Base-by-base conservation (phyloP, 2,329 filamentous ascomycete genomes). In the Venturia asperata region DNA sequence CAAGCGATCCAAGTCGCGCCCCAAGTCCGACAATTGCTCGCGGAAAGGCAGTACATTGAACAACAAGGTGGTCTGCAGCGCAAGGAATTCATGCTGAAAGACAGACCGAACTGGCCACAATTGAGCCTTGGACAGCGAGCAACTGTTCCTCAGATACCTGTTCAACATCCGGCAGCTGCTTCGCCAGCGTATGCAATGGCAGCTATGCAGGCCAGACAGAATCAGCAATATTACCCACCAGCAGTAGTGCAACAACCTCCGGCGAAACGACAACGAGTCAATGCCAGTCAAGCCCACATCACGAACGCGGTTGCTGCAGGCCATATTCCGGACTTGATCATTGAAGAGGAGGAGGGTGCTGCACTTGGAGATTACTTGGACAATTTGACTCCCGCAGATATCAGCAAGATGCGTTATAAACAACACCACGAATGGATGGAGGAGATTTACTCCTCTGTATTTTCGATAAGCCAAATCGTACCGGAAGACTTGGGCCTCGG, bases 391-490 rank as follows among this genome's bases (percentile, higher is more conserved):
- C 92, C 92, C 3, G 85, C 92, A 55, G 94, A 99, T 68, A 89
- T 99, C 67, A 96, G 92, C 70, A 81, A 91, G 67, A 85, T 87
- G 68, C 85, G 94, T 65, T 99, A 97, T 75, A 88, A 88, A 74
- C 92, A 97, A 73, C 95, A 99, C 71, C 93, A 99, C 72, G 91
- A 96, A 75, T 97, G 93, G 94, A 96, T 99, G 91, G 94, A 97
- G 73, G 93, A 99, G 77, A 87, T 99, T 37, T 84, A 97, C 64
- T 91, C 90, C 0, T 97, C 93, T 1, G 91, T 92, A 0, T 97
- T 96, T 73, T 83, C 89, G 30, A 89, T 93, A 67, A 84, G 84
- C 62, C 91, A 95, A 73, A 96, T 99, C 66, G 85, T 88, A 10
- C 92, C 93, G 0, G 86, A 92, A 2, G 92, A 96, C 73, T 84